phyloP scores from a whole-genome alignment of 1,284 basidiomycete species.

The Paramarasmius palmivorus region DNA sequence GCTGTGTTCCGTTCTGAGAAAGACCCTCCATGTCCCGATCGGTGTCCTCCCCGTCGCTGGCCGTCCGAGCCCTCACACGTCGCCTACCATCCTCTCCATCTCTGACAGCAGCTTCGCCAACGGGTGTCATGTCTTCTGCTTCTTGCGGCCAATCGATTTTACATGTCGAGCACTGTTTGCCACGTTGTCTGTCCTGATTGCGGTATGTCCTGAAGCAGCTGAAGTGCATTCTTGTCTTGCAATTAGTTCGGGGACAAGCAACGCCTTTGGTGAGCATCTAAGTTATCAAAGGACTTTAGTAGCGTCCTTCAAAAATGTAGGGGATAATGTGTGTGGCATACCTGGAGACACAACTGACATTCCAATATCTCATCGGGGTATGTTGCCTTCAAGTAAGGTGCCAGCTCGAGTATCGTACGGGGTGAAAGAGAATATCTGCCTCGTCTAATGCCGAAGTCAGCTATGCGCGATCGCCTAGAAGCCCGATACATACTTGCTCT shows the following conservation, averaged over 20 bases:
- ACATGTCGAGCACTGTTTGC: conserved; percentile 63
- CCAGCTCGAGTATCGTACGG: conserved; percentile 75
- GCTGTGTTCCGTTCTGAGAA: conserved; percentile 25
- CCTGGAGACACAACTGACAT: conserved; percentile 77
- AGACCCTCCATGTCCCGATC: conserved; percentile 37
- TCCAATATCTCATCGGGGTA: conserved; percentile 74
- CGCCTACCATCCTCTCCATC: conserved; percentile 58
- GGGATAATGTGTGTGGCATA: conserved; percentile 28
- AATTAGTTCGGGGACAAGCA: conserved; percentile 62
- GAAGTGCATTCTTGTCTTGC: conserved; percentile 64
- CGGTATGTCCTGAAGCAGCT: conserved; percentile 65
- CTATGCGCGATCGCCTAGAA: background rate
- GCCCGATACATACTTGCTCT: conserved; percentile 62
- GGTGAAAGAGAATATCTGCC: conserved; percentile 80
- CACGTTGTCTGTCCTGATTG: conserved; percentile 38
- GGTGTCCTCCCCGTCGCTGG: conserved; percentile 44
- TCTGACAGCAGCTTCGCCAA: conserved; percentile 66
- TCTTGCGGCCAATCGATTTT: conserved; percentile 55
- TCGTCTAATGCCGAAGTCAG: conserved; percentile 36
- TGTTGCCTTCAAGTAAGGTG: conserved; percentile 70
- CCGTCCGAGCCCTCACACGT: conserved; percentile 42
- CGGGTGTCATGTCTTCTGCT: conserved; percentile 41
- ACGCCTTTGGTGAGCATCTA: conserved; percentile 71
- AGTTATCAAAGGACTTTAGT: conserved; percentile 1
- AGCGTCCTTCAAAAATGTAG: background rate